Evolutionary conservation across 2,329 filamentous ascomycete genomes (phyloP).

Genomic region (Hypoxylon sp.): DNA sequence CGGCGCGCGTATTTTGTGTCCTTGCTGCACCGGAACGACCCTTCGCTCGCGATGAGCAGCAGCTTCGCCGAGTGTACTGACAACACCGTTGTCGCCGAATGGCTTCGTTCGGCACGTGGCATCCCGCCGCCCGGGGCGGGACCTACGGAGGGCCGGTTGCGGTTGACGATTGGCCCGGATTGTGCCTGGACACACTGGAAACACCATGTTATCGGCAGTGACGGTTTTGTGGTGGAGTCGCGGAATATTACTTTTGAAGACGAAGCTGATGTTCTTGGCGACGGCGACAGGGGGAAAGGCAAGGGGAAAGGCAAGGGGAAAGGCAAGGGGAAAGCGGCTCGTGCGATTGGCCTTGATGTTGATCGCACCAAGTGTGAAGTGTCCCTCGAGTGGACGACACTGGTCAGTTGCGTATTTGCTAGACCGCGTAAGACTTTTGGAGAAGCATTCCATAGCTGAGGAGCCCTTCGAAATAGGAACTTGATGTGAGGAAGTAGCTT

Average conservation of each 20-base stretch:
- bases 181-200: slow-evolving; percentile 35
- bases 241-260: slow-evolving; percentile 29
- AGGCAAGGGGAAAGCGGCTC: slow-evolving; percentile 2
- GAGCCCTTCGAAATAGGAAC: background rate
- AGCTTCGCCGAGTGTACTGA: slow-evolving; percentile 28
- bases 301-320: no score
- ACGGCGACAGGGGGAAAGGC: background rate
- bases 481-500: background rate
- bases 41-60: slow-evolving; percentile 7
- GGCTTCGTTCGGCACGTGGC: slow-evolving; percentile 31
- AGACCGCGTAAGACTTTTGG: slow-evolving; percentile 26
- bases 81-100: slow-evolving; percentile 34
- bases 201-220: slow-evolving; percentile 33
- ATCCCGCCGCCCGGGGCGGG: slow-evolving; percentile 21
- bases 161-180: slow-evolving; percentile 27
- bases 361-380: slow-evolving; percentile 30
- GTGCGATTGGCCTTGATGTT: slow-evolving; percentile 33
- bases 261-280: background rate
- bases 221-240: slow-evolving; percentile 30
- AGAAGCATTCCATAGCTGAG: background rate
- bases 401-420: slow-evolving; percentile 31
- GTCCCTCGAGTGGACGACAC: slow-evolving; percentile 31
- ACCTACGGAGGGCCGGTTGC: slow-evolving; percentile 25
- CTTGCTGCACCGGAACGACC: slow-evolving; percentile 20
- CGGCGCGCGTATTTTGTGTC: slow-evolving; percentile 29